Evolutionary conservation across 2,329 filamentous ascomycete species (phyloP).

Genomic region (Venturia oleaginea): DNA sequence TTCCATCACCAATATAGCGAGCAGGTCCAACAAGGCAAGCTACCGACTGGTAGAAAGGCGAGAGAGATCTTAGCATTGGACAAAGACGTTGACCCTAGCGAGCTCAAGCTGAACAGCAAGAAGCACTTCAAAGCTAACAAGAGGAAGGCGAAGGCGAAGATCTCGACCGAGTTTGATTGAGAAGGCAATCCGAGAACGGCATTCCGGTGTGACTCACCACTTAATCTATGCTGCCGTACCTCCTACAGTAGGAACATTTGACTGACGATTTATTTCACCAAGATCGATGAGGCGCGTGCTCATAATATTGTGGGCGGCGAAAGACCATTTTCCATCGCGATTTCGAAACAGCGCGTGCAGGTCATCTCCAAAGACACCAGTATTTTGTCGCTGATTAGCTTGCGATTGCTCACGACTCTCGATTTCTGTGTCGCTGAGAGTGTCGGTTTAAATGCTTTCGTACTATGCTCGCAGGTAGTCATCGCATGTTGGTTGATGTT

Average conservation of each 20-base stretch:
- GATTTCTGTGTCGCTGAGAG: too few species aligned
- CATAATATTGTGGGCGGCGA: neutral
- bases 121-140: constrained; percentile 75
- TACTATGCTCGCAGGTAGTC: too few species aligned
- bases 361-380: neutral
- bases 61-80: constrained; percentile 73
- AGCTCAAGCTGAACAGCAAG: constrained; percentile 59
- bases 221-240: neutral
- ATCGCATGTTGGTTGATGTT: too few species aligned
- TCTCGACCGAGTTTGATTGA: constrained; percentile 3
- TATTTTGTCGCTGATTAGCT: neutral
- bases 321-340: neutral
- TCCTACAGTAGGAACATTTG: neutral
- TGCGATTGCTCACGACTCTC: neutral
- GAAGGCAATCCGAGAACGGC: neutral
- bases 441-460: too few species aligned
- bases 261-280: neutral
- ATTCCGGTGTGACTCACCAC: neutral
- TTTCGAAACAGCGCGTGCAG: neutral
- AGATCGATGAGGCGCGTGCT: neutral
- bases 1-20: constrained; percentile 87
- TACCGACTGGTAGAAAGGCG: constrained; percentile 74
- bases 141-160: constrained; percentile 12
- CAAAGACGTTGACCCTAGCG: constrained; percentile 73
- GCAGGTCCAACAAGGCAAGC: constrained; percentile 61